These are phyloP conservation scores for Stellera chamaejasme DNA, from an alignment of 345 rosid species.

Conservation along the genomic window DNA sequence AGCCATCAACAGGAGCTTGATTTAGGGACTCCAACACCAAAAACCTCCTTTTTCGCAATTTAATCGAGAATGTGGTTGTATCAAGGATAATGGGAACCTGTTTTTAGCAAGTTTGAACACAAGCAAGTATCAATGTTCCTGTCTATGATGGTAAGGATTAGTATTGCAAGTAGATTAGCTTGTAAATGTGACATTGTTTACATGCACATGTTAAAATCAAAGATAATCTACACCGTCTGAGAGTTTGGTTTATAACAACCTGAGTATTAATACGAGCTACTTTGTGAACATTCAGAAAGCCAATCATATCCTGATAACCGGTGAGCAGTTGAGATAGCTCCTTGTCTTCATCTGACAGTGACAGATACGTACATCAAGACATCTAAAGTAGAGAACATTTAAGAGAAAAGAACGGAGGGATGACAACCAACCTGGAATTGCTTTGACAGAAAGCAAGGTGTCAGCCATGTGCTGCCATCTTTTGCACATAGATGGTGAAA, in stretches of 20 bases:
- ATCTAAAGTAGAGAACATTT: neutral
- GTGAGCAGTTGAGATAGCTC: constrained; percentile 74
- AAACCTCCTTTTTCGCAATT: constrained; percentile 70
- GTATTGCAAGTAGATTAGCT: neutral
- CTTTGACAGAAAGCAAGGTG: constrained; percentile 77
- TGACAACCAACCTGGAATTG: constrained; percentile 56
- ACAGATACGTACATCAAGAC: neutral
- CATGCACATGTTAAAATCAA: neutral
- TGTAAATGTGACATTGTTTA: neutral
- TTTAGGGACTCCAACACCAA: constrained; percentile 76
- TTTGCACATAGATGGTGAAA: constrained; percentile 57
- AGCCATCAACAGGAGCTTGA: constrained; percentile 93
- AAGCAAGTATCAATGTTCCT: too few relatives aligned
- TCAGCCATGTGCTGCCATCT: constrained; percentile 87
- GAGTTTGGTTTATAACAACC: constrained; percentile 25
- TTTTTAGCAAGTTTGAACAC: neutral
- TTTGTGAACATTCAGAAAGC: constrained; percentile 80
- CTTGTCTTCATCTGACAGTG: constrained; percentile 62
- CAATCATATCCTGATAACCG: constrained; percentile 91
- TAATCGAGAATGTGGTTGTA: constrained; percentile 80
- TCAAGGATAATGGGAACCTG: constrained; percentile 84
- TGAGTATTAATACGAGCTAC: constrained; percentile 52
- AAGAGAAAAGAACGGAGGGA: neutral
- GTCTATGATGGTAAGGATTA: neutral
- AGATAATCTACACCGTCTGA: neutral